Conservation (phyloP, 768 basidiomycete species). For the Pilatotrama ljubarskyi region DNA sequence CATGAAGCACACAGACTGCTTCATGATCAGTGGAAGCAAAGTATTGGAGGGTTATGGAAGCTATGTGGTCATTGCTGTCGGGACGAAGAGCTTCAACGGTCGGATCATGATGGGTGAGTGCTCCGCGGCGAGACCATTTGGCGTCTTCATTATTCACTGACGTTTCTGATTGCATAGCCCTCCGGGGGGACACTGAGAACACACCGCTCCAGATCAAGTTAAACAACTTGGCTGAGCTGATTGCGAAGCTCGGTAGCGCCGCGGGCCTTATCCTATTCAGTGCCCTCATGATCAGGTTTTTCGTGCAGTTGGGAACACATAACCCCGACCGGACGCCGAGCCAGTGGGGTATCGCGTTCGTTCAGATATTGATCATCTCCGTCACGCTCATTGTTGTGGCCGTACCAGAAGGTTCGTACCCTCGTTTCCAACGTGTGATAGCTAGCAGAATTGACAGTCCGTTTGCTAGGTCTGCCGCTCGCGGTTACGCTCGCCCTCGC, state of each 20-base stretch:
- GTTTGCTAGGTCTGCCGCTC: slow-evolving; percentile 72
- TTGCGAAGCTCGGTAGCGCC: slow-evolving; percentile 85
- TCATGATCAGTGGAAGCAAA: slow-evolving; percentile 88
- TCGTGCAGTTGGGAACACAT: slow-evolving; percentile 75
- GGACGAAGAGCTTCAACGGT: slow-evolving; percentile 91
- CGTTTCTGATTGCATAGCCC: slow-evolving; percentile 49
- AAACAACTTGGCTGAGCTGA: slow-evolving; percentile 90
- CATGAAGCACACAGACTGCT: slow-evolving; percentile 74
- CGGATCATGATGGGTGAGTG: slow-evolving; percentile 94
- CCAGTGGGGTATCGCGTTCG: slow-evolving; percentile 87
- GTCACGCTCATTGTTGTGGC: slow-evolving; percentile 91
- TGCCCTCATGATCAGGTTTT: slow-evolving; percentile 91
- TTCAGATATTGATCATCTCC: slow-evolving; percentile 90
- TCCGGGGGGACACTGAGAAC: slow-evolving; percentile 82
- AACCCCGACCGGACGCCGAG: slow-evolving; percentile 66
- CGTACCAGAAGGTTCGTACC: slow-evolving; percentile 69
- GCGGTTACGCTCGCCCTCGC: slow-evolving; percentile 96
- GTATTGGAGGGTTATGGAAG: slow-evolving; percentile 92
- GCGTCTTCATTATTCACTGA: neutral
- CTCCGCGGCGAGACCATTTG: neutral
- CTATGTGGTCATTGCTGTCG: slow-evolving; percentile 92
- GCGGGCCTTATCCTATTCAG: slow-evolving; percentile 82
- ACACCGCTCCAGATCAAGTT: slow-evolving; percentile 95
- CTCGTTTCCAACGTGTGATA: slow-evolving; percentile 3
- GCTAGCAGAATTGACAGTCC: slow-evolving; percentile 16